Evolutionary conservation across 1,284 basidiomycete genomes (phyloP).

Genomic region (Lignosus rhinocerotis): DNA sequence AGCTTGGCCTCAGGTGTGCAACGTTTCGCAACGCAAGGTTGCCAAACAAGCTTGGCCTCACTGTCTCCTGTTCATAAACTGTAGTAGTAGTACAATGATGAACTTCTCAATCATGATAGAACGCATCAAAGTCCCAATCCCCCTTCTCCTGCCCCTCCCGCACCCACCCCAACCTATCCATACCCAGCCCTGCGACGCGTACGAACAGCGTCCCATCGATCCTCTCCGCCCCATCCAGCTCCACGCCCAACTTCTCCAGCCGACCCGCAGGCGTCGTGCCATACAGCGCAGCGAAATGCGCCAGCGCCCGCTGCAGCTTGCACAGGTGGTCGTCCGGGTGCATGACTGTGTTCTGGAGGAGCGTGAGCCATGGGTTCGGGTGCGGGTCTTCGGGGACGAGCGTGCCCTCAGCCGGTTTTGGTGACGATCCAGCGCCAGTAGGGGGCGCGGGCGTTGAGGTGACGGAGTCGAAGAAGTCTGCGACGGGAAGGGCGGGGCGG

Average conservation of each 20-base stretch:
- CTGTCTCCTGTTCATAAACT: too few species aligned
- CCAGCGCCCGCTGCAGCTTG: conserved; percentile 60
- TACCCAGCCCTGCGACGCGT: conserved; percentile 51
- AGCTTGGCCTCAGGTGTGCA: too few species aligned
- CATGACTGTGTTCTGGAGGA: conserved; percentile 48
- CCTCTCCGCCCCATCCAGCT: conserved; percentile 44
- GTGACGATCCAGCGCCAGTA: conserved; percentile 50
- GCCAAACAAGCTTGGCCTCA: too few species aligned
- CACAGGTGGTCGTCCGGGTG: conserved; percentile 65
- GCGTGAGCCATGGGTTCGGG: conserved; percentile 57
- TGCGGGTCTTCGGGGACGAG: conserved; percentile 35
- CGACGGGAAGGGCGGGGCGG: conserved; percentile 34
- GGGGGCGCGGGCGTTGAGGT: conserved; percentile 21
- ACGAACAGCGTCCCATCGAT: conserved; percentile 64
- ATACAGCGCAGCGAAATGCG: conserved; percentile 52
- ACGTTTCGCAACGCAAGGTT: too few species aligned
- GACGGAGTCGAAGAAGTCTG: conserved; percentile 36
- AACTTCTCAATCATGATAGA: not conserved
- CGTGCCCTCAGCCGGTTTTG: conserved; percentile 33
- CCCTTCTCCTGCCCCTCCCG: conserved; percentile 40
- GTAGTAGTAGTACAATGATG: too few species aligned
- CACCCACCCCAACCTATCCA: conserved; percentile 50
- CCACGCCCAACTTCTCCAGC: conserved; percentile 26
- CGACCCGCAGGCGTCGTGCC: conserved; percentile 51
- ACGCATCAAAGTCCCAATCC: conserved; percentile 22